Conservation (phyloP, 345 rosid species). For the Anacardium occidentale region DNA sequence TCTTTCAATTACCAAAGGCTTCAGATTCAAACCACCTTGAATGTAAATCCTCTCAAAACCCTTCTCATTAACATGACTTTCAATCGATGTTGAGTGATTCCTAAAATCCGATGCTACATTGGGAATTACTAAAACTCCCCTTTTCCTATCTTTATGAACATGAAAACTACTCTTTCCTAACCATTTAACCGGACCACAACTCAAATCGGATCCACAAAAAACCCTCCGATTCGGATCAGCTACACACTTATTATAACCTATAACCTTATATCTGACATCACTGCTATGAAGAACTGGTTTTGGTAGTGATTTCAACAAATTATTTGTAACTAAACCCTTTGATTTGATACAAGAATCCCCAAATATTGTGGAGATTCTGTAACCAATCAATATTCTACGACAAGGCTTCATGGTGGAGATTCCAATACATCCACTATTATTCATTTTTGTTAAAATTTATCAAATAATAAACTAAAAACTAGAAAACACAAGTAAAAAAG, state of each 20-base stretch:
- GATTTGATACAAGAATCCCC: constrained; percentile 45
- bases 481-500: neutral
- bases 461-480: neutral
- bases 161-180: constrained; percentile 21
- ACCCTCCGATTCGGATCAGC: constrained; percentile 43
- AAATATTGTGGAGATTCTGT: constrained; percentile 48
- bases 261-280: constrained; percentile 26
- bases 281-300: constrained; percentile 32
- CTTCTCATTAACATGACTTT: constrained; percentile 58
- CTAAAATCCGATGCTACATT: constrained; percentile 65
- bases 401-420: constrained; percentile 76
- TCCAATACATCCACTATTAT: constrained; percentile 50
- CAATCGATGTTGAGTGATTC: constrained; percentile 63
- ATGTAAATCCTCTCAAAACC: constrained; percentile 70
- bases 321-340: constrained; percentile 19
- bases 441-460: constrained; percentile 38
- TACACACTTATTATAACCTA: constrained; percentile 27
- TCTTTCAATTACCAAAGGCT: constrained; percentile 57
- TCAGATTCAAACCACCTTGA: constrained; percentile 62
- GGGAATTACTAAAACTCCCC: constrained; percentile 82
- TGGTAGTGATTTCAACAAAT: constrained; percentile 63
- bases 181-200: constrained; percentile 41
- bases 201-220: constrained; percentile 60
- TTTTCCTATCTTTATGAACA: constrained; percentile 34
- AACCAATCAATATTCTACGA: constrained; percentile 63